Evolutionary conservation across 208 protist genomes (phyloP), one percentile per base, ranked within the genome.

Genomic region (Porcisia hertigi): DNA sequence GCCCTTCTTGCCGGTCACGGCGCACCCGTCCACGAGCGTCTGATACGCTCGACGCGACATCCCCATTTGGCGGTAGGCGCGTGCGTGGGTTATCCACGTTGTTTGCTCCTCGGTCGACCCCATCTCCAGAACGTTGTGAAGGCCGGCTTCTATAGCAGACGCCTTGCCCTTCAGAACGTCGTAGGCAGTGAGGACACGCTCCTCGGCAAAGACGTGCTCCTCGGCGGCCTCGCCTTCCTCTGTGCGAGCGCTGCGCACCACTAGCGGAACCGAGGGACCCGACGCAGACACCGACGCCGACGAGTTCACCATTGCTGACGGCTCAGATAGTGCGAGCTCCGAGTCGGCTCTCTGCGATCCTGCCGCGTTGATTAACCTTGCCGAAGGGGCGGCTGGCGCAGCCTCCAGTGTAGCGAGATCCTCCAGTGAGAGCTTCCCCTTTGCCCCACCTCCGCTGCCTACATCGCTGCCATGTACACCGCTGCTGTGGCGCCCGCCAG

Each of bases 21-120:
- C 76, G 72, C 90, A 96, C 12, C 92, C 92, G 34, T 94, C 90
- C 9, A 88, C 72, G 8, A 96, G 82, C 25, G 87, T 91, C 47
- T 89, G 80, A 14, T 86, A 81, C 9, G 92, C 92, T 49, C 88
- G 87, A 34, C 80, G 77, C n/a, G 66, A 58, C 81, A 90, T 84
- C 64, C 90, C 92, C 85, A 94, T 92, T 77, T 94, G 86, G 14
- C 88, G 83, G 30, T 89, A 86, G 5, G 88, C 92, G 41, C 90
- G 85, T 0, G 92, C 81, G 62, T 93, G 93, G 3, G 89, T 95
- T 76, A 97, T 90, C 87, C 88, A 96, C 11, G 92, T 96, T 2
- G 83, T 89, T 74, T 93, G 92, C 82, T 96, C 88, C 65, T 88
- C 89, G 18, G 83, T 72, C 18, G 92, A 96, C 60, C 92, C 92